phyloP scores from a whole-genome alignment of 345 rosid genomes.

The Lenwebbia sp. region DNA sequence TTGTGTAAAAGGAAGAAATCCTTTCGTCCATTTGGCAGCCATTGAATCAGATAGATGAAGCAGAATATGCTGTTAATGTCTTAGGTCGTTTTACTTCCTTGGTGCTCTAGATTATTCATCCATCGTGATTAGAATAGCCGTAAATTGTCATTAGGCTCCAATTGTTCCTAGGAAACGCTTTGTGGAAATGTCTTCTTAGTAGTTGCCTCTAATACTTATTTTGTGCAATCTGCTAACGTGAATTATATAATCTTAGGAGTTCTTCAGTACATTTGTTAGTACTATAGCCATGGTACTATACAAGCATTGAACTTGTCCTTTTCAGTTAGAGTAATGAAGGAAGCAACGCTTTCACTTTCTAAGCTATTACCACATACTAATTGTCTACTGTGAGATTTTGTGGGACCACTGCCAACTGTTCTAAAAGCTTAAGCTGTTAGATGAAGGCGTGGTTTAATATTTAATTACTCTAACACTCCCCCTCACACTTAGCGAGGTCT shows the following conservation, averaged over 20 bases:
- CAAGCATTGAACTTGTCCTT: background rate
- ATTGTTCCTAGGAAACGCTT: background rate
- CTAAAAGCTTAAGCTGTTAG: too few relatives aligned
- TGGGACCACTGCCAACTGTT: too few relatives aligned
- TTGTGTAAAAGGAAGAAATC: background rate
- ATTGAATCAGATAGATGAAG: background rate
- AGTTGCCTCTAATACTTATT: background rate
- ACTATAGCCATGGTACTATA: too few relatives aligned
- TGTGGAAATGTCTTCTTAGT: background rate
- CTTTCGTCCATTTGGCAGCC: background rate
- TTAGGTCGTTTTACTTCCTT: background rate
- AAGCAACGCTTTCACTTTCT: background rate
- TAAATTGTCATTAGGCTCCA: background rate
- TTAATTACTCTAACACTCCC: too few relatives aligned
- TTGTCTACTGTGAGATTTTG: too few relatives aligned
- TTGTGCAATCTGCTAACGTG: background rate
- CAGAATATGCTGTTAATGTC: background rate
- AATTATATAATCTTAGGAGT: background rate
- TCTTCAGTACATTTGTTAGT: background rate
- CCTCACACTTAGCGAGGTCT: too few relatives aligned
- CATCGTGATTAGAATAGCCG: background rate
- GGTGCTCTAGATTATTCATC: background rate
- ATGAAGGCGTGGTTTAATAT: too few relatives aligned
- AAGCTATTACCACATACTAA: background rate
- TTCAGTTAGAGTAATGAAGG: background rate